phyloP scores from a whole-genome alignment of 768 basidiomycete genomes.

The Exsudoporus frostii region DNA sequence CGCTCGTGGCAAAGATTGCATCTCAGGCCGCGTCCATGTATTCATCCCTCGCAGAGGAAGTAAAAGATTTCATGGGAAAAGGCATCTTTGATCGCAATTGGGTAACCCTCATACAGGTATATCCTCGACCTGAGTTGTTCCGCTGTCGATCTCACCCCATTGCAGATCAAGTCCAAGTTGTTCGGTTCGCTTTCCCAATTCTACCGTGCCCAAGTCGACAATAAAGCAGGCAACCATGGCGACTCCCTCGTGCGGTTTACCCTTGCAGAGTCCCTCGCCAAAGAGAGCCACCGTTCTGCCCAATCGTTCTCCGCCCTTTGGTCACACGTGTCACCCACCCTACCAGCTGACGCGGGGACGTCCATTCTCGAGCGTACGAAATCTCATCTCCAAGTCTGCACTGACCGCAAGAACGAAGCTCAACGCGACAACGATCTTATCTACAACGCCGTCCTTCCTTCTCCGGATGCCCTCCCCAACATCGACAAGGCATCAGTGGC shows the following conservation, averaged over 20 bases:
- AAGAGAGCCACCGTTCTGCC: constrained; percentile 75
- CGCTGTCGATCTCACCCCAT: constrained; percentile 3
- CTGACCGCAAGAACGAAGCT: constrained; percentile 72
- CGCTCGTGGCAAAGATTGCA: constrained; percentile 80
- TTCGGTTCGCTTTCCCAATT: constrained; percentile 86
- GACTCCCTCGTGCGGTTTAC: constrained; percentile 78
- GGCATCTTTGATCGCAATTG: constrained; percentile 95
- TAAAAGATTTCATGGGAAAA: constrained; percentile 95
- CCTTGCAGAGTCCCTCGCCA: constrained; percentile 73
- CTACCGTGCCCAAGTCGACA: constrained; percentile 79
- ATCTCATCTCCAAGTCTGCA: constrained; percentile 71
- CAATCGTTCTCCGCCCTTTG: constrained; percentile 69
- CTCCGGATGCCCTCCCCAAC: constrained; percentile 69
- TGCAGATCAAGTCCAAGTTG: constrained; percentile 86
- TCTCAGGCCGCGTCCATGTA: constrained; percentile 84
- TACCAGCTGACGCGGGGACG: constrained; percentile 82
- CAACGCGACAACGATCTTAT: constrained; percentile 94
- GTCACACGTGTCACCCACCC: constrained; percentile 69
- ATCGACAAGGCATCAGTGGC: constrained; percentile 86
- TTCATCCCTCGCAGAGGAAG: constrained; percentile 78
- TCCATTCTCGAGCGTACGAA: constrained; percentile 83
- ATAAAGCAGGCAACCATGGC: constrained; percentile 74
- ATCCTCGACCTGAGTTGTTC: constrained; percentile 6
- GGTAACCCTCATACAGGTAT: constrained; percentile 80
- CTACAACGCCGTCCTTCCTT: constrained; percentile 87